Conservation (phyloP, 2,329 filamentous ascomycete species). For the Beauveria australis region DNA sequence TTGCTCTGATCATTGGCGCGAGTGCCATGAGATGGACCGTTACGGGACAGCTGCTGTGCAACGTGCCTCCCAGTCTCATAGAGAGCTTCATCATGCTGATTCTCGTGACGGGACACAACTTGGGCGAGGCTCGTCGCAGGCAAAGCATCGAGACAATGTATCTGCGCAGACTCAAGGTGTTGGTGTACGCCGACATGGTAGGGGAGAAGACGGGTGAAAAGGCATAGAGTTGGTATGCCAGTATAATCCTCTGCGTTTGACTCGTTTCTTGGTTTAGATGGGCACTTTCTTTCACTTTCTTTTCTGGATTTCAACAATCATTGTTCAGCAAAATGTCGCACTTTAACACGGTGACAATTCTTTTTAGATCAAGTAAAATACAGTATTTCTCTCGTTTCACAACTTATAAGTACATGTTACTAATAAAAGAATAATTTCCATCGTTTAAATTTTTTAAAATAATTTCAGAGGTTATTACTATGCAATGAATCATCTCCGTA, state of each 20-base stretch:
- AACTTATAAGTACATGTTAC: too few species aligned
- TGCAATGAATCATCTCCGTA: too few species aligned
- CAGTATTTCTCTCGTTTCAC: too few species aligned
- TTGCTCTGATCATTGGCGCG: conserved; percentile 16
- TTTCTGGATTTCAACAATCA: not conserved
- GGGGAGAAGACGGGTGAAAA: conserved; percentile 14
- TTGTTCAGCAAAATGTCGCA: too few species aligned
- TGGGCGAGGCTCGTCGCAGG: conserved; percentile 15
- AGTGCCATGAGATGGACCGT: conserved; percentile 18
- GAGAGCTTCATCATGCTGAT: conserved; percentile 21
- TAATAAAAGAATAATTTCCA: fast-evolving
- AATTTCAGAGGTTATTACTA: too few species aligned
- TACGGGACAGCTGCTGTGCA: conserved; percentile 18
- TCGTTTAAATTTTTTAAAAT: too few species aligned
- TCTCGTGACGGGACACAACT: conserved; percentile 18
- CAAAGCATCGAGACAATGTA: conserved; percentile 27
- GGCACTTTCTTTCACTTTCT: not conserved
- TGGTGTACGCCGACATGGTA: conserved; percentile 29
- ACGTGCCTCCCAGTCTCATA: conserved; percentile 18
- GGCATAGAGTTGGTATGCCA: not conserved
- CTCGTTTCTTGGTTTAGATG: too few species aligned
- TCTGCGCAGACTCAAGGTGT: conserved; percentile 27
- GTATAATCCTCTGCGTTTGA: too few species aligned
- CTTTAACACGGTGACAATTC: too few species aligned
- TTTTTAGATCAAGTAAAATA: too few species aligned